Base-by-base conservation (phyloP, 768 basidiomycete genomes). In the Rhizopogon vesiculosus region DNA sequence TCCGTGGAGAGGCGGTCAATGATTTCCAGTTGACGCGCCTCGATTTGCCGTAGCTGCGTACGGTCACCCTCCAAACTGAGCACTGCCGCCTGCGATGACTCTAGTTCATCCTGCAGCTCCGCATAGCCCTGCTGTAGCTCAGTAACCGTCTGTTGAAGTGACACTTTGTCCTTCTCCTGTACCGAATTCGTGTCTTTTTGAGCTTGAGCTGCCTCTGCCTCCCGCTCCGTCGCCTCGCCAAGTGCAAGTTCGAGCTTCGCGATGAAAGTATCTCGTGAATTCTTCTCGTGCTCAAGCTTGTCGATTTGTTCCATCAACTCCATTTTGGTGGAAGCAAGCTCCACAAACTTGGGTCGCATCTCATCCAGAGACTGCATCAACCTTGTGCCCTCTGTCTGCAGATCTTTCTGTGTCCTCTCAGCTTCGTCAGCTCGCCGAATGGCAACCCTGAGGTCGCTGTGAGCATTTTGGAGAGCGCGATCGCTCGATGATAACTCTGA, bases 311-410 rank as follows among this genome's bases (percentile, higher is more conserved):
- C 88, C 43, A 77, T 75, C 8, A 90, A 76, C 57, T 88, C 82
- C 13, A 89, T 71, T 66, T 86, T 90, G 57, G 76, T 78, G 39
- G 84, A 81, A 3, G 88, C 91, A 53, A 95, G 75, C 65, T 91
- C 85, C 19, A 92, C 85, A 59, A 93, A 84, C 74, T 93, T 93
- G 41, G 89, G 82, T 31, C 87, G 81, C 83, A 93, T 87, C 69
- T 93, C 90, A 59, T 93, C 86, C 57, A 93, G 72, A n/a, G 88
- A 85, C 29, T 78, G 82, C 84, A 93, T 82, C 35, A 94, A 78
- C 51, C 76, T 78, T n/a, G 80, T 83, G 41, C 91, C 90, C 69
- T 94, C 92, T 0, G 75, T 72, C 63, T 92, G 91, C 3, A 94
- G 76, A 56, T 82, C 84, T 63, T 82, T 81, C 62, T 90, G 86